Base-by-base conservation (phyloP, 768 basidiomycete genomes). In the Albatrellus ellisii region DNA sequence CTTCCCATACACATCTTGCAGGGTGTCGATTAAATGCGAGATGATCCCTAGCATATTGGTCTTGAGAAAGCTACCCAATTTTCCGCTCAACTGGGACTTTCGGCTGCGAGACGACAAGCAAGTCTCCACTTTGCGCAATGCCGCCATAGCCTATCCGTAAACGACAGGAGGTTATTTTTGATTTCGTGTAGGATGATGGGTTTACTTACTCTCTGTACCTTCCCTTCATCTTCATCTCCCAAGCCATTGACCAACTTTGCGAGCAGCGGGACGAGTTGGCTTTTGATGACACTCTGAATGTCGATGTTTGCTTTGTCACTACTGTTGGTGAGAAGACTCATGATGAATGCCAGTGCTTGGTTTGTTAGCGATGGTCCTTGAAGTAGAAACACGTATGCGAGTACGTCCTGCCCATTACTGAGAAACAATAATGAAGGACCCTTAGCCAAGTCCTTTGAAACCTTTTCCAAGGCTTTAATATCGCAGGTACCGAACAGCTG, bases 1-100 rank as follows among this genome's bases (percentile, higher is more conserved):
- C 59, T 83, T 88, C 4, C 84, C 85, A 18, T 79, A 75, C 1
- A 82, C 68, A 45, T 90, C 91, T 55, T 89, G 87, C 40, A 97
- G 60, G 60, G 82, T 76, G 25, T 90, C 87, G 51, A 85, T 92
- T 52, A 95, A 71, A 48, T 79, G 68, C 0, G 86, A 77, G 15
- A 97, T 78, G 42, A 97, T 67, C 1, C 86, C 92, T 5, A 95
- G 72, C 62, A 92, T 79, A 48, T 88, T 72, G 6, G 65, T 66
- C 58, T 79, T 78, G 36, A 97, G 63, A 42, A 90, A 81, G 0
- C 60, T 58, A 17, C 70, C 67, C 27, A 85, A 57, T 43, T 70
- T 67, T n/a, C n/a, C n/a, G n/a, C n/a, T n/a, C n/a, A n/a, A n/a
- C n/a, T n/a, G n/a, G n/a, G n/a, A n/a, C n/a, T n/a, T n/a, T 50